A percentile compares a stretch with the other conserved stretches of the same genome.
phyloP scores from a whole-genome alignment of 208 protist species.

The Tritrichomonas musculus region DNA sequence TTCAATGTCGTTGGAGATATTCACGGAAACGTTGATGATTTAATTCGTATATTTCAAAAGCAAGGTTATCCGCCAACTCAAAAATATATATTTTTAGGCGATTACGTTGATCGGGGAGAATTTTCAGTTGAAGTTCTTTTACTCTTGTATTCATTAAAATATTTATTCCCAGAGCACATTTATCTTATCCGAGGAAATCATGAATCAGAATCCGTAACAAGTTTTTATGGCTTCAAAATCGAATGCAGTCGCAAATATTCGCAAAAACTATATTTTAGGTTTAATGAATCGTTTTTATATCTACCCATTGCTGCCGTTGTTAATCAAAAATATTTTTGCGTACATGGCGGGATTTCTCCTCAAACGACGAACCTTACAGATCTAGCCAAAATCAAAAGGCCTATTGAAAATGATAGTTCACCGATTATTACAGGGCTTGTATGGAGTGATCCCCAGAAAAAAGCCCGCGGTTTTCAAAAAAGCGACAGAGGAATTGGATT shows the following conservation, averaged over 20 bases:
- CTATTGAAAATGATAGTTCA: too few relatives aligned
- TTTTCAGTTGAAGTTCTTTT: too few relatives aligned
- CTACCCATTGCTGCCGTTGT: background rate
- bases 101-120: too few relatives aligned
- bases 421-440: background rate
- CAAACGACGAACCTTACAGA: background rate
- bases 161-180: background rate
- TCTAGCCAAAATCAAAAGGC: background rate
- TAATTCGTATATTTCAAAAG: too few relatives aligned
- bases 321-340: background rate
- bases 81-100: too few relatives aligned
- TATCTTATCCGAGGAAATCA: background rate
- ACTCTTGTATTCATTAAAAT: too few relatives aligned
- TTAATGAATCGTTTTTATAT: background rate
- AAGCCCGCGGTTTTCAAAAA: background rate
- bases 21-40: too few relatives aligned
- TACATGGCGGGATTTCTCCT: background rate
- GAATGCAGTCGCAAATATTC: background rate
- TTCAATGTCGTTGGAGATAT: too few relatives aligned
- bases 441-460: background rate
- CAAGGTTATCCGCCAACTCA: too few relatives aligned
- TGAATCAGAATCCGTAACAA: background rate
- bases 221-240: background rate
- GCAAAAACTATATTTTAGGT: background rate
- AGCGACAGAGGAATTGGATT: background rate